Conservation (phyloP, 2,329 filamentous ascomycete genomes). For the Neonectria punicea region DNA sequence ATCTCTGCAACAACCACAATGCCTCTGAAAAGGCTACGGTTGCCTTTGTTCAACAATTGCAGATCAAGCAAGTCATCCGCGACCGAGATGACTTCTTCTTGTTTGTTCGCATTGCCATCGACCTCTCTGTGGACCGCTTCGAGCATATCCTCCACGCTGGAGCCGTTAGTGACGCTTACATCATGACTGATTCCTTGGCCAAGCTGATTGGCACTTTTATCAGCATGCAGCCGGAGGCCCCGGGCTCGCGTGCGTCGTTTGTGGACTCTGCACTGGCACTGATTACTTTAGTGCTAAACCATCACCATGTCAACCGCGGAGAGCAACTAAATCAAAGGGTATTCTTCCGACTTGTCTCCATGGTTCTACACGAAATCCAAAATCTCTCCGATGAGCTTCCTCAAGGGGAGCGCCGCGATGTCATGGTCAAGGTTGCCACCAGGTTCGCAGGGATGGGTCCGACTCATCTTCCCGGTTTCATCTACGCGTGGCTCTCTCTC, state of each 20-base stretch:
- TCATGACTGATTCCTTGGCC: conserved; percentile 81
- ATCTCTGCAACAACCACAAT: conserved; percentile 80
- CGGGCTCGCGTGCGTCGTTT: conserved; percentile 74
- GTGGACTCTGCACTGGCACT: conserved; percentile 82
- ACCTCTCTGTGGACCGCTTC: conserved; percentile 80
- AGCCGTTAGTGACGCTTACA: conserved; percentile 66
- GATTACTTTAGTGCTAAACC: conserved; percentile 82
- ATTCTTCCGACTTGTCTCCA: conserved; percentile 90
- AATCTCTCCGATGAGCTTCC: conserved; percentile 66
- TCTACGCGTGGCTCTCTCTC: conserved; percentile 85
- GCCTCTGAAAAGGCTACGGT: conserved; percentile 76
- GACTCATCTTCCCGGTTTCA: conserved; percentile 80
- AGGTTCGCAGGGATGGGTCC: conserved; percentile 81
- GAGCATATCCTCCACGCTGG: conserved; percentile 76
- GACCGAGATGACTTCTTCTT: conserved; percentile 79
- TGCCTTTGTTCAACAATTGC: conserved; percentile 87
- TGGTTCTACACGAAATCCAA: conserved; percentile 81
- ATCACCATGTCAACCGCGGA: conserved; percentile 83
- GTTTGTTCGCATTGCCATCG: conserved; percentile 85
- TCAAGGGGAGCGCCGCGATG: conserved; percentile 71
- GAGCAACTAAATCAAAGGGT: conserved; percentile 88
- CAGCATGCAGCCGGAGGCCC: conserved; percentile 73
- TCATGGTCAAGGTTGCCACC: conserved; percentile 77
- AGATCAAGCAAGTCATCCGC: conserved; percentile 77
- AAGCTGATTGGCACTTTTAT: conserved; percentile 83